Evolutionary conservation across 2,329 filamentous ascomycete species (phyloP).

Genomic region (Cyphellophora attinorum): DNA sequence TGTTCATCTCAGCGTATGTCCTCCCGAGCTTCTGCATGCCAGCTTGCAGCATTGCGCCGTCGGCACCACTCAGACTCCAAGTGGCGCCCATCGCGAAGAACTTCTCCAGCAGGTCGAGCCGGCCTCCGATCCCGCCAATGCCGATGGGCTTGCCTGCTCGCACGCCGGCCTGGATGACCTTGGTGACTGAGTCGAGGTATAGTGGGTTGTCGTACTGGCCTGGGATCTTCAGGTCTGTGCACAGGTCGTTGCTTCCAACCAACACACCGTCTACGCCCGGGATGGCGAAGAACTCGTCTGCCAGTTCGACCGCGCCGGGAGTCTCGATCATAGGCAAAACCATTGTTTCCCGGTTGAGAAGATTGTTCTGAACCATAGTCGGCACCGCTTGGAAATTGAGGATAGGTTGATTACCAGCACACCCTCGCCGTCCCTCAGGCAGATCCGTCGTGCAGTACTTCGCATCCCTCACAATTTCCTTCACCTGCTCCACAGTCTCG

Average conservation of each 20-base stretch:
- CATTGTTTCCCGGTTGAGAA: slow-evolving; percentile 27
- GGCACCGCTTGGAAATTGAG: slow-evolving; percentile 27
- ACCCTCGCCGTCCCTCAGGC: slow-evolving; percentile 27
- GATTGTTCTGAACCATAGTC: slow-evolving; percentile 25
- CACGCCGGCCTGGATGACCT: slow-evolving; percentile 27
- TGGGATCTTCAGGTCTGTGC: slow-evolving; percentile 33
- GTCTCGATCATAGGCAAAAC: slow-evolving; percentile 38
- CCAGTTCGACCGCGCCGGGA: slow-evolving; percentile 26
- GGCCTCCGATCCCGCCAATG: slow-evolving; percentile 30
- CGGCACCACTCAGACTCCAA: slow-evolving; percentile 29
- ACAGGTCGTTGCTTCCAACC: slow-evolving; percentile 36
- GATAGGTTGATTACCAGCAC: slow-evolving; percentile 26
- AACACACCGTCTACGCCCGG: slow-evolving; percentile 35
- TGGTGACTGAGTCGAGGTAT: slow-evolving; percentile 23
- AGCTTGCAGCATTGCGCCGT: slow-evolving; percentile 26
- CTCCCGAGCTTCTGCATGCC: slow-evolving; percentile 26
- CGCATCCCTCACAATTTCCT: slow-evolving; percentile 26
- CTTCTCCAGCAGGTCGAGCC: slow-evolving; percentile 33
- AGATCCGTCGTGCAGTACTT: no score
- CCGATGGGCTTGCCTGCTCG: slow-evolving; percentile 32
- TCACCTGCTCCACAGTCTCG: slow-evolving; percentile 26
- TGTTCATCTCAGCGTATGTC: slow-evolving; percentile 21
- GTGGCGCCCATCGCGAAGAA: slow-evolving; percentile 29
- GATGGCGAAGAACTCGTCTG: slow-evolving; percentile 31
- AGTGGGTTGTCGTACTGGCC: slow-evolving; percentile 29